Base-by-base conservation (phyloP, 73 alveolate species). In the Effrenium voratum region DNA sequence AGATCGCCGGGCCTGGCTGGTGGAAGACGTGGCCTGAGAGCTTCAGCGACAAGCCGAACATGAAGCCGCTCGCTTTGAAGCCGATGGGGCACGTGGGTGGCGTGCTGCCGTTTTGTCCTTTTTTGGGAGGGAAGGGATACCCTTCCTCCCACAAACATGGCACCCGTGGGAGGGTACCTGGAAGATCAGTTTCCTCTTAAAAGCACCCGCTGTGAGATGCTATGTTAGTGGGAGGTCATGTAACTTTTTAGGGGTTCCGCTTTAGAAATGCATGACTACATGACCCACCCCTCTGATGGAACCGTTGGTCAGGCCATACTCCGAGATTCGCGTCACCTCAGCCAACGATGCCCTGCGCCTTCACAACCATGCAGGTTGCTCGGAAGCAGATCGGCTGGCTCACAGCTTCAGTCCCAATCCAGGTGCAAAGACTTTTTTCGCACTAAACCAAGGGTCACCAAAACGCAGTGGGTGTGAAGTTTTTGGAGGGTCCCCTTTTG, bases 291-390 rank as follows among this genome's bases (percentile, higher is more conserved):
- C n/a, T n/a, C n/a, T n/a, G n/a, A n/a, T n/a, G n/a, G n/a, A n/a
- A n/a, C n/a, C n/a, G n/a, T n/a, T n/a, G n/a, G n/a, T n/a, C 38
- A 86, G 94, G 94, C 95, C 95, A 30, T 87, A 63, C 26, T 87
- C 95, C 3, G 95, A 87, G 84, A 87, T 87, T 45, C 83, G 95
- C 50, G 44, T 87, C 63, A 87, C 95, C 10, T 60, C 50, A 28
- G 72, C 95, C 16, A 38, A 66, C n/a, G 84, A 68, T 26, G 38
- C 84, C 1, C 68, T 76, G 84, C 95, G 34, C 32, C 95, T 87
- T 43, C 95, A 87, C 84, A 87, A 87, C 63, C 95, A 87, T 63
- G 84, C 95, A 87, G 95, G 94, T 43, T 82, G n/a, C 34, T 72
- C 32, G 26, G 63, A 24, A n/a, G n/a, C n/a, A n/a, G n/a, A n/a